phyloP scores from a whole-genome alignment of 2,329 filamentous ascomycete species.

The Exophiala sp. region DNA sequence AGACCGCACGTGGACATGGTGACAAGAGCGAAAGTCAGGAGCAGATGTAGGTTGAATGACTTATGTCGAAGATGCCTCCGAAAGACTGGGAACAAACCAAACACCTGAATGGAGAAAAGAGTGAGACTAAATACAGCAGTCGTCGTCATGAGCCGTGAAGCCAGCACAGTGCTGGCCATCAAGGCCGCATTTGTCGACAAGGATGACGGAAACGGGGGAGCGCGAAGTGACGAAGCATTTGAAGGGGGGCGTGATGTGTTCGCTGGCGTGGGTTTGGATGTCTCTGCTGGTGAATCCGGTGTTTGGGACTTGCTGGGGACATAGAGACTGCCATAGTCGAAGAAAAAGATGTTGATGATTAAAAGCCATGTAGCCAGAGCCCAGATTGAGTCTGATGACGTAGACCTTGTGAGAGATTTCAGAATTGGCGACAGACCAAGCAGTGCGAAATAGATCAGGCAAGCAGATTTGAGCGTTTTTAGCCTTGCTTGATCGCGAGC shows the following conservation, averaged over 20 bases:
- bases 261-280: constrained; percentile 5
- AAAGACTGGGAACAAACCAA: constrained; percentile 96
- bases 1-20: constrained; percentile 76
- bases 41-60: constrained; percentile 75
- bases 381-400: constrained; percentile 94
- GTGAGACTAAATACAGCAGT: constrained; percentile 94
- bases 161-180: constrained; percentile 93
- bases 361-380: constrained; percentile 91
- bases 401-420: constrained; percentile 91
- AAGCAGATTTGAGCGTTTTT: constrained; percentile 83
- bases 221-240: constrained; percentile 9
- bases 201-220: constrained; percentile 53
- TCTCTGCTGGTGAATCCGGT: background rate
- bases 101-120: constrained; percentile 94
- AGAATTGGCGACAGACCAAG: constrained; percentile 91
- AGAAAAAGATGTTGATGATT: constrained; percentile 94
- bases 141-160: constrained; percentile 81
- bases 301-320: constrained; percentile 12
- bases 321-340: constrained; percentile 75
- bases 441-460: constrained; percentile 88
- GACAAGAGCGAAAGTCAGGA: constrained; percentile 72
- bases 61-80: constrained; percentile 79
- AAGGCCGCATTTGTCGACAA: constrained; percentile 93
- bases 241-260: constrained; percentile 7
- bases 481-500: constrained; percentile 61